These are phyloP conservation scores for Pichia sp. DNA, from an alignment of 1,139 yeast genomes.

Conservation along the genomic window DNA sequence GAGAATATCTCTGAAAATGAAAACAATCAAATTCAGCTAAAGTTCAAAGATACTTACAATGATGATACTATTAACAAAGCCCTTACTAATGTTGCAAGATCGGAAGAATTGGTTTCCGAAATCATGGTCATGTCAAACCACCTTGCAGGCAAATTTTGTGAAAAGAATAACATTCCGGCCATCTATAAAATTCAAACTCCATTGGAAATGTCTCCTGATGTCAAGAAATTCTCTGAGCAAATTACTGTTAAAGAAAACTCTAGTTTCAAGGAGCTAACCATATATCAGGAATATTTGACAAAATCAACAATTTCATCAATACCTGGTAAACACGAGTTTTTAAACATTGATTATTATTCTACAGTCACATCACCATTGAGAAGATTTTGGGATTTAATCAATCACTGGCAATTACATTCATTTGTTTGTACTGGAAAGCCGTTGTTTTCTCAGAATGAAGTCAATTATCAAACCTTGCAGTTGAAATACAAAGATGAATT, in stretches of 20 bases:
- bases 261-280: conserved; percentile 16
- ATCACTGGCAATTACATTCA: conserved; percentile 64
- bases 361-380: conserved; percentile 88
- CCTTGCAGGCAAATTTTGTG: conserved; percentile 47
- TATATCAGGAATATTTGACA: conserved; percentile 28
- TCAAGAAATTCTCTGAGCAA: conserved; percentile 17
- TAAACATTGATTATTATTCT: conserved; percentile 58
- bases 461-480: conserved; percentile 22
- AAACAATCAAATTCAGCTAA: conserved; percentile 15
- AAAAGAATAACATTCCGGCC: conserved; percentile 41
- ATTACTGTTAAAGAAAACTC: conserved; percentile 21
- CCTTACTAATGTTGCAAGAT: conserved; percentile 17
- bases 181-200: conserved; percentile 45
- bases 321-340: conserved; percentile 46
- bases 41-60: conserved; percentile 15
- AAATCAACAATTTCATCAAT: conserved; percentile 33
- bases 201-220: conserved; percentile 22
- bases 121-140: conserved; percentile 74
- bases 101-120: conserved; percentile 64
- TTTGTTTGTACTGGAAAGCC: conserved; percentile 22
- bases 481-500: conserved; percentile 22
- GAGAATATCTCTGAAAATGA: conserved; percentile 18
- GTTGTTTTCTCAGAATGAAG: conserved; percentile 14
- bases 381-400: conserved; percentile 73
- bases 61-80: conserved; percentile 8